These are phyloP conservation scores for Macroventuria anomochaeta DNA, from an alignment of 2,329 filamentous ascomycete species.

Conservation along the genomic window DNA sequence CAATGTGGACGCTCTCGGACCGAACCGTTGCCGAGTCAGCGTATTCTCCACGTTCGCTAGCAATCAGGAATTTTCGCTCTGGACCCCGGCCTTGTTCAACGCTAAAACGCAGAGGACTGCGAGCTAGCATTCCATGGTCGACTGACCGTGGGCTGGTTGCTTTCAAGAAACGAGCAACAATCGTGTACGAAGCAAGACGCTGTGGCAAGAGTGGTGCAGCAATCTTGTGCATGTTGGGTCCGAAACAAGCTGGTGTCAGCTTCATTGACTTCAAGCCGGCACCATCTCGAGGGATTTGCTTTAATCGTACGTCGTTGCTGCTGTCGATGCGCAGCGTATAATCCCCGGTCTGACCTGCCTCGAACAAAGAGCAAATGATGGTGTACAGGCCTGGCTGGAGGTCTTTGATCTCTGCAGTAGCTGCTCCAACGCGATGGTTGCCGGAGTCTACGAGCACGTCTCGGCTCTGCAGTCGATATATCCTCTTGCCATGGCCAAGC, in stretches of 20 bases:
- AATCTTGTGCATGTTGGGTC: conserved; percentile 58
- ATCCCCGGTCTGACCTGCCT: conserved; percentile 74
- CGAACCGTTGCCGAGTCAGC: conserved; percentile 71
- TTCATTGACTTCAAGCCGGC: conserved; percentile 74
- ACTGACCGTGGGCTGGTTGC: conserved; percentile 36
- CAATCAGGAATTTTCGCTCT: conserved; percentile 67
- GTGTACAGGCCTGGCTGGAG: conserved; percentile 81
- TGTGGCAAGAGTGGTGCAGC: conserved; percentile 58
- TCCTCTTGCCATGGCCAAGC: conserved; percentile 75
- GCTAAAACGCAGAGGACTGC: conserved; percentile 69
- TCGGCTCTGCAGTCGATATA: conserved; percentile 71
- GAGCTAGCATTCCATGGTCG: conserved; percentile 38
- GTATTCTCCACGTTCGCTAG: conserved; percentile 76
- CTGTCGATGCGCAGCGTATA: conserved; percentile 80
- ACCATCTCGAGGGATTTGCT: conserved; percentile 71
- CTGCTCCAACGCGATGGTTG: conserved; percentile 85
- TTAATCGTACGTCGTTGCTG: conserved; percentile 62
- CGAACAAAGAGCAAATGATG: conserved; percentile 88
- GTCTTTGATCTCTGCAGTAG: conserved; percentile 66
- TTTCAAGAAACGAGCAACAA: conserved; percentile 59
- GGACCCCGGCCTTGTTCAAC: conserved; percentile 76
- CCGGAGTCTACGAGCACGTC: conserved; percentile 84
- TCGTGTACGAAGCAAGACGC: conserved; percentile 67
- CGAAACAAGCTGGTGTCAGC: conserved; percentile 62
- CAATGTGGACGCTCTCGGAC: conserved; percentile 76